Evolutionary conservation across 805 yeast species (phyloP).

Genomic region (Candida hungchunana): DNA sequence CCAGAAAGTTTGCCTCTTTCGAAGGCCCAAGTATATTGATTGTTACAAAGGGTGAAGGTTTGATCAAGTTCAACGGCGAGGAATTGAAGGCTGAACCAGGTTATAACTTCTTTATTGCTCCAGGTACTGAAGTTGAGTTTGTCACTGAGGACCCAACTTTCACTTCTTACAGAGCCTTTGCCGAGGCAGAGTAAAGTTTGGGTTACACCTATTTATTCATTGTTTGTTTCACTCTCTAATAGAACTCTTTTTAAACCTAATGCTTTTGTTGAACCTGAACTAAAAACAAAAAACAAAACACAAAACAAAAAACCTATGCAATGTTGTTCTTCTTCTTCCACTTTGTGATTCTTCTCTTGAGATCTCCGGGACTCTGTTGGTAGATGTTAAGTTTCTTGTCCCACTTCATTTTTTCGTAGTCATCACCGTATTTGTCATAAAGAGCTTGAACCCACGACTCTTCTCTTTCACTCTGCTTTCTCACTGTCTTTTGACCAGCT

Average conservation of each 20-base stretch:
- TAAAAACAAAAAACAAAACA: too few species aligned
- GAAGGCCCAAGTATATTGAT: slow-evolving; percentile 88
- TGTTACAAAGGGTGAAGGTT: slow-evolving; percentile 78
- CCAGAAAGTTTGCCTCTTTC: slow-evolving; percentile 54
- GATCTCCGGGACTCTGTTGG: slow-evolving; percentile 84
- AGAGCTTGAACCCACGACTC: slow-evolving; percentile 62
- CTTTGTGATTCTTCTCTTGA: slow-evolving; percentile 63
- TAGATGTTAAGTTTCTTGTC: slow-evolving; percentile 78
- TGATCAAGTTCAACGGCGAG: slow-evolving; percentile 38
- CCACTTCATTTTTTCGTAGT: slow-evolving; percentile 87
- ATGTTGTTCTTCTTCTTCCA: slow-evolving; percentile 55
- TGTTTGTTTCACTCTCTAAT: too few species aligned
- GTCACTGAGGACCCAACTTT: slow-evolving; percentile 48
- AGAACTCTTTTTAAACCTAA: not conserved
- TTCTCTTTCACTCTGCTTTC: slow-evolving; percentile 69
- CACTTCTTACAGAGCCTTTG: slow-evolving; percentile 87
- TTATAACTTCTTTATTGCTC: slow-evolving; percentile 79
- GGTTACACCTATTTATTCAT: slow-evolving; percentile 2
- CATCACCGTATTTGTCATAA: slow-evolving; percentile 78
- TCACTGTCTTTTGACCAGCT: slow-evolving; percentile 38
- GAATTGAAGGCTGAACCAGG: slow-evolving; percentile 60
- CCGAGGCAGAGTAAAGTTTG: slow-evolving; percentile 52
- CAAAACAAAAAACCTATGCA: too few species aligned
- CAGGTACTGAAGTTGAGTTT: slow-evolving; percentile 63
- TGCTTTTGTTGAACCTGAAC: too few species aligned